Evolutionary conservation across 306 rosid species (phyloP), one percentile per base, ranked within the genome.

Genomic region (Cucurbita maxima): DNA sequence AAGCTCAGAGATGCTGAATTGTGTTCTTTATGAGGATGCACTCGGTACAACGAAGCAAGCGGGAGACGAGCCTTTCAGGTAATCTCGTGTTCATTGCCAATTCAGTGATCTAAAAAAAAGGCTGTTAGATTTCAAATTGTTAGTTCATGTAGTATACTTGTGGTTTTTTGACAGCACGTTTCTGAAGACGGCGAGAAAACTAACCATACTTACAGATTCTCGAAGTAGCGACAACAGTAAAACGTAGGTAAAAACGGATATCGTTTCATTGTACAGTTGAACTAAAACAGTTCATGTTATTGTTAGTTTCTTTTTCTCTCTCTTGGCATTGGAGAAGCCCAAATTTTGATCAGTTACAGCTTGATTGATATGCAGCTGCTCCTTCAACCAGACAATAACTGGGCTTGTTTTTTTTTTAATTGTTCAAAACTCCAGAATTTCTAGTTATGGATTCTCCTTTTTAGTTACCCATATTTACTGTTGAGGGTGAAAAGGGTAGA

Each of bases 161-260:
- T 75, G 69, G 64, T 62, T 76, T 66, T 81, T 66, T 81, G 76
- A 75, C 89, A 81, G 87, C 62, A 81, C 80, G 76, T 87, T 87
- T 82, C 81, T 83, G 85, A 87, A 79, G 96, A 83, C 87, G 54
- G 90, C 84, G 12, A 76, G 81, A 74, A 80, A 86, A 81, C 87
- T 81, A 86, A 81, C 81, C 50, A 54, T 80, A 78, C 64, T 61
- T 77, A 34, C 79, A 63, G 73, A 70, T 82, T 75, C 82, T 78
- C 83, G 19, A 73, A 79, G 76, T 74, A 74, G 78, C 19, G 64
- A 74, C 70, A 71, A 78, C 76, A 4, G 58, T 64, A 81, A 66
- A 76, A 38, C 52, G 48, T 78, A 72, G 79, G 51, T 20, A 30
- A 43, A 30, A 50, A 55, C 11, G 53, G 64, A 72, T 12, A 20